A percentile compares a stretch with the other conserved stretches of the same genome.
Conservation (phyloP, 1,139 yeast species). For the Suhomyces chickasaworum region DNA sequence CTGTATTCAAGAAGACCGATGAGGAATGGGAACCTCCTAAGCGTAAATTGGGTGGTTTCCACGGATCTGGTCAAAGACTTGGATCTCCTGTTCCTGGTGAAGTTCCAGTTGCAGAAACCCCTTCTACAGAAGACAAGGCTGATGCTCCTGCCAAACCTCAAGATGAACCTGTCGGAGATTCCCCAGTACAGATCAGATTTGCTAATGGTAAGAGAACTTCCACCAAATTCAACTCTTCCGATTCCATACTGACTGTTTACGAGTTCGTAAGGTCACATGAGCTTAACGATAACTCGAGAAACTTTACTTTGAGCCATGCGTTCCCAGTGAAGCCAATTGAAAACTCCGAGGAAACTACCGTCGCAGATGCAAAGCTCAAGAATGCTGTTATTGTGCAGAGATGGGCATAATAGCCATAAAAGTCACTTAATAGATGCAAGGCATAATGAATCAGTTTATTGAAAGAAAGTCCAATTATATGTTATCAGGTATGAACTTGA, state of each 20-base stretch:
- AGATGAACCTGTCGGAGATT: constrained; percentile 59
- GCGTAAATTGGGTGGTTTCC: constrained; percentile 67
- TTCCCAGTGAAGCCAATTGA: constrained; percentile 81
- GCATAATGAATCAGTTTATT: background rate
- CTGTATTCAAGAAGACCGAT: constrained; percentile 76
- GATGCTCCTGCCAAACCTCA: constrained; percentile 22
- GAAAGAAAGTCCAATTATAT: background rate
- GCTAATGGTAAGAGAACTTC: constrained; percentile 78
- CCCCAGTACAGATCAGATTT: constrained; percentile 78
- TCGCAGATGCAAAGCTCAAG: constrained; percentile 74
- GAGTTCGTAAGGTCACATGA: constrained; percentile 60
- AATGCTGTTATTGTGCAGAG: constrained; percentile 92
- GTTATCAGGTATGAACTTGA: background rate
- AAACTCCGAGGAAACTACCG: constrained; percentile 50
- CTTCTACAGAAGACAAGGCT: constrained; percentile 13
- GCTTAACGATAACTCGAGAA: constrained; percentile 44
- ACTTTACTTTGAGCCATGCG: constrained; percentile 73
- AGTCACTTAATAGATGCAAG: background rate
- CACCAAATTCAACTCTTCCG: constrained; percentile 64
- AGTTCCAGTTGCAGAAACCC: constrained; percentile 15
- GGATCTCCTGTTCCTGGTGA: constrained; percentile 91
- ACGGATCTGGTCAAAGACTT: constrained; percentile 82
- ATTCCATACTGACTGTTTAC: constrained; percentile 68
- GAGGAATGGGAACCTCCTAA: constrained; percentile 81
- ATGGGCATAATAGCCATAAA: constrained; percentile 43